Evolutionary conservation across 441 rosid genomes (phyloP), one percentile per base, ranked within the genome.

Genomic region (Gossypium schwendimanii): DNA sequence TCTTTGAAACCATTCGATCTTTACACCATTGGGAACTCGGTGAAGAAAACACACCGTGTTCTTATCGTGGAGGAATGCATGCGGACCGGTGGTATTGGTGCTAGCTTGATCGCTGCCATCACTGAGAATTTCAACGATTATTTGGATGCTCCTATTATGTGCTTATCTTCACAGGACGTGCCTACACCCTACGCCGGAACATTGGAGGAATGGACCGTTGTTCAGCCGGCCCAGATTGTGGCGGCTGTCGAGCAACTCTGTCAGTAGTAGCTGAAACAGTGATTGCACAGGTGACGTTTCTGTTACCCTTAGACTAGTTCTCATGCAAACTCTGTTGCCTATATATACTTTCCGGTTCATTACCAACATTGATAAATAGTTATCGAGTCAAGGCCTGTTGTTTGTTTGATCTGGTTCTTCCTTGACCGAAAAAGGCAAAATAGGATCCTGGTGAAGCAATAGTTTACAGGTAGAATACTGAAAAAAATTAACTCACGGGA

Each of bases 41-140:
- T 92, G 70, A 94, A 92, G 87, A 94, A 95, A 80, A 95, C 97
- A 0, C 97, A 94, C 63, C 84, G 98, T 0, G 99, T 95, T 17
- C 77, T 95, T 83, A 91, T 95, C 1, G 98, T 95, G 66, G 99
- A 95, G 86, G 98, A 94, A 76, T 94, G 98, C 87, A 92, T 94
- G 94, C 81, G 94, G 79, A 92, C 97, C 0, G 97, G 97, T 4
- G 97, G 98, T 45, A 94, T 94, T 12, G 95, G 98, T 47, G 97
- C 98, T 45, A 94, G 98, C 78, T 84, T 94, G 81, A 92, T 91
- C 0, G 93, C 95, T 0, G 97, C 97, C 2, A 90, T 94, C 75
- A 92, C 76, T n/a, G 94, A 92, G 81, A 92, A 90, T 77, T 92
- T 94, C 85, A 80, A 84, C 4, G 98, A 90, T 77, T 86, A 89